Conservation (phyloP, 2,329 filamentous ascomycete genomes). For the Talaromyces pinophilus region DNA sequence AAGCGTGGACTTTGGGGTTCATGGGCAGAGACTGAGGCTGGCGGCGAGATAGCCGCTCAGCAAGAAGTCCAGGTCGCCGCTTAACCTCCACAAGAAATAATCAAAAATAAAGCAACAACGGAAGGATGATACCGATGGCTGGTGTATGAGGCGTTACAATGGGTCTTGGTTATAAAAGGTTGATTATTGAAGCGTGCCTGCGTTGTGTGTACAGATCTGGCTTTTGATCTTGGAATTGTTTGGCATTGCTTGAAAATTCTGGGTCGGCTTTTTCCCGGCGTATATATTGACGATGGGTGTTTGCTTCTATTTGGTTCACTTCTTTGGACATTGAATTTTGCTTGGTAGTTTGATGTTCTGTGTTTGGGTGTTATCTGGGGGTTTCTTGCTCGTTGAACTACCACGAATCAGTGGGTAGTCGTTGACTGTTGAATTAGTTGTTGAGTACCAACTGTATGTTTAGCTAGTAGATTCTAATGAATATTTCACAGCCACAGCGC, state of each 20-base stretch:
- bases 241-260: conserved; percentile 22
- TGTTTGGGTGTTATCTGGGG: not conserved
- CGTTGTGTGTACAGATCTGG: conserved; percentile 23
- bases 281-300: conserved; percentile 13
- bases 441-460: conserved; percentile 17
- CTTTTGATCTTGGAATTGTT: conserved; percentile 16
- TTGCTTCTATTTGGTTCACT: conserved; percentile 15
- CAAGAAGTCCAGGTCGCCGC: conserved; percentile 33
- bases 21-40: conserved; percentile 76
- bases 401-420: not conserved
- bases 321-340: conserved; percentile 12
- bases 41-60: conserved; percentile 48
- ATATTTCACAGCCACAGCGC: conserved; percentile 9
- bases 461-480: conserved; percentile 23
- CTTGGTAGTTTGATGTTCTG: not conserved
- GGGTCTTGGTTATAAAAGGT: conserved; percentile 33
- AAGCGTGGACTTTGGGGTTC: conserved; percentile 97
- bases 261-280: conserved; percentile 20
- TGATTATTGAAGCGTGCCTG: conserved; percentile 22
- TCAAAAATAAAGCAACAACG: not conserved
- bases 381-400: not conserved
- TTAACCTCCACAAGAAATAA: not conserved
- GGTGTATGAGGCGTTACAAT: conserved; percentile 19
- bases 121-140: conserved; percentile 14
- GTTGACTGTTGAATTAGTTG: not conserved